These are phyloP conservation scores for Colletotrichum trifolii DNA, from an alignment of 2,329 filamentous ascomycete genomes.

Conservation along the genomic window DNA sequence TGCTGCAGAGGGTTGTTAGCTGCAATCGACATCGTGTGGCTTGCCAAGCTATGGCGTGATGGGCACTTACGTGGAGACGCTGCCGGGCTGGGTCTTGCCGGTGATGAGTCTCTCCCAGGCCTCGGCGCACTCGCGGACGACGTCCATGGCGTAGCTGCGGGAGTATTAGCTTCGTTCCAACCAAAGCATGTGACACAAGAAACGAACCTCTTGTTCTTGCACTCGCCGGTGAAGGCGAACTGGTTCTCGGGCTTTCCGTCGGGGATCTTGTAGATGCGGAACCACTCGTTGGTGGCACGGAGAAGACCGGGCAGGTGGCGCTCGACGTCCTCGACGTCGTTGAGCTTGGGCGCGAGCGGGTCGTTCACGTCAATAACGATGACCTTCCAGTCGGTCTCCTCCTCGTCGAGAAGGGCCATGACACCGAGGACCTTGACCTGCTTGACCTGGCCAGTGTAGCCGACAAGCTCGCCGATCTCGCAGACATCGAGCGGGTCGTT, in stretches of 20 bases:
- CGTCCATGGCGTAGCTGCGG: conserved; percentile 86
- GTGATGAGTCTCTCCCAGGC: conserved; percentile 97
- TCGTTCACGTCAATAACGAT: conserved; percentile 99
- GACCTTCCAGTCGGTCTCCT: conserved; percentile 99
- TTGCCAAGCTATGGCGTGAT: conserved; percentile 22
- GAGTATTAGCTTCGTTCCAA: conserved; percentile 11
- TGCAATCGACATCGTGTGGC: conserved; percentile 25
- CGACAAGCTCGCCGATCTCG: conserved; percentile 98
- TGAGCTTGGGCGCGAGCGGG: conserved; percentile 93
- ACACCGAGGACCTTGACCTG: conserved; percentile 99
- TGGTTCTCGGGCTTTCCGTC: conserved; percentile 99
- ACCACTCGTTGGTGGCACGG: conserved; percentile 99
- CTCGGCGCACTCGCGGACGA: conserved; percentile 94
- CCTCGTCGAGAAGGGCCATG: conserved; percentile 99
- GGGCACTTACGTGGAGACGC: conserved; percentile 80
- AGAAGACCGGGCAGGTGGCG: conserved; percentile 96
- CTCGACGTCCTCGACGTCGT: conserved; percentile 99
- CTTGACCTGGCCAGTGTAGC: conserved; percentile 96
- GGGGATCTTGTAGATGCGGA: conserved; percentile 99
- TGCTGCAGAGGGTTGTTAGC: conserved; percentile 62
- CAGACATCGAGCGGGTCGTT: conserved; percentile 99
- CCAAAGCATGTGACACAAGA: neutral
- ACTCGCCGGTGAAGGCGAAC: conserved; percentile 99
- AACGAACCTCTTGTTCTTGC: conserved; percentile 96
- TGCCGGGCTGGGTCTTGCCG: conserved; percentile 83